Percentiles rank a stretch among this genome's conserved stretches.
Conservation (phyloP, 805 yeast species). For the Naumovozyma castellii region DNA sequence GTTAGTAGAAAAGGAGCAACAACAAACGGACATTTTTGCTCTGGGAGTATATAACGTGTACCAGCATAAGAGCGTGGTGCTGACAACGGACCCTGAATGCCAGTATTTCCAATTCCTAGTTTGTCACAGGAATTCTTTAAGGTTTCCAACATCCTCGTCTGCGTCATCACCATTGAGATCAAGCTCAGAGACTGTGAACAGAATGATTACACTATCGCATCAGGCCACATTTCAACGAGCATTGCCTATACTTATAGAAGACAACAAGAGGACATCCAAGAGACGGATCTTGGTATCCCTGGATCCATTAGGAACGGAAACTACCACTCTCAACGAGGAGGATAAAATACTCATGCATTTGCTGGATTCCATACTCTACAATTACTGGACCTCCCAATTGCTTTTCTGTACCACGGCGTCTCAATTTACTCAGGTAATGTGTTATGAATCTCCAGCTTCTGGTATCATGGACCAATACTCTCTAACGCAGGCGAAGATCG, state of each 20-base stretch:
- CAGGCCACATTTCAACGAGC: slow-evolving; percentile 41
- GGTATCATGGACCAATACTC: background rate
- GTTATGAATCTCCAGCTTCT: background rate
- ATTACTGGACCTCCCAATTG: slow-evolving; percentile 37
- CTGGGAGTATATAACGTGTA: background rate
- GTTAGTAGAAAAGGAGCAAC: too few relatives aligned
- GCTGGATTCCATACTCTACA: slow-evolving; percentile 41
- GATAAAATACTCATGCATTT: slow-evolving; percentile 33
- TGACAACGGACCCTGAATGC: background rate
- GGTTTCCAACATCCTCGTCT: slow-evolving; percentile 37
- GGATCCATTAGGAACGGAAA: slow-evolving; percentile 24
- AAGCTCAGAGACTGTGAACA: slow-evolving; percentile 21
- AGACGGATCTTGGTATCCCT: slow-evolving; percentile 31
- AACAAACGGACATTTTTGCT: background rate
- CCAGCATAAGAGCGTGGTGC: background rate
- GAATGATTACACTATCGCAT: slow-evolving; percentile 38
- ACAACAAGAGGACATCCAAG: slow-evolving; percentile 27
- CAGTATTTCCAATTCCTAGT: background rate
- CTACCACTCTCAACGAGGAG: slow-evolving; percentile 20
- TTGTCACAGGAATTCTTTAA: slow-evolving; percentile 35
- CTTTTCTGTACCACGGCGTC: slow-evolving; percentile 16
- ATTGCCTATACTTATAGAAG: slow-evolving; percentile 51
- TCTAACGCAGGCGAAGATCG: slow-evolving; percentile 5
- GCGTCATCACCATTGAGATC: background rate
- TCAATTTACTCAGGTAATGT: slow-evolving; percentile 20